Base-by-base conservation (phyloP, 2,329 filamentous ascomycete genomes). In the Aureobasidium sp. region DNA sequence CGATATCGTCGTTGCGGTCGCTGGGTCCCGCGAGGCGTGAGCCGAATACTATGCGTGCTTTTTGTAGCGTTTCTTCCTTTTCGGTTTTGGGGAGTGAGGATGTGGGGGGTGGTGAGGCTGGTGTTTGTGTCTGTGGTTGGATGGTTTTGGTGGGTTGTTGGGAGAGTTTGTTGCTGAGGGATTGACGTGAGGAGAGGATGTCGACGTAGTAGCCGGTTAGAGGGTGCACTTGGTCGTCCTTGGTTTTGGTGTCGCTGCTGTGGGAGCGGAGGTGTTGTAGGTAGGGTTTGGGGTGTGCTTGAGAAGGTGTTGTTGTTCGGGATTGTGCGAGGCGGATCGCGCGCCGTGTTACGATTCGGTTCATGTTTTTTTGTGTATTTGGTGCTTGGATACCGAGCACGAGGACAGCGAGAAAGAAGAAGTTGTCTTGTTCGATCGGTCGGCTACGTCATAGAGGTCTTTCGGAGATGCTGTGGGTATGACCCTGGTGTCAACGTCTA, bases 11-110 rank as follows among this genome's bases (percentile, higher is more conserved):
- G 65, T 82, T 82, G 44, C 88, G 81, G 69, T 91, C 87, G 41
- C 83, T 82, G 1, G 91, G 89, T 0, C 88, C 89, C 27, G 87
- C 85, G 15, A 94, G 82, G 9, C 87, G 84, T 8, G 89, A 89
- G 22, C 91, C 91, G 70, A 99, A 97, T 36, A 97, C 82, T 69
- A 95, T 84, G 48, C 85, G 77, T 59, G 86, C 83, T 70, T 80
- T 82, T 45, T 73, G 78, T 25, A 84, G 79, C 42, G 79, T 82
- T 61, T 84, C 79, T 67, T 85, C 79, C 55, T 80, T 80, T 20
- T 78, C 74, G 2, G 80, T 78, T 60, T 77, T 77, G 2, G 78
- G 76, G 17, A 75, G 69, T 20, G 72, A 68, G 52, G 75, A 71
- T 39, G 70, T 63, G 31, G 73, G 68, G 39, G 71, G 69, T 12